Percentiles rank a stretch among this genome's conserved stretches.
Evolutionary conservation across 148 eudicot species (phyloP).

Genomic region (Nepenthes gracilis): DNA sequence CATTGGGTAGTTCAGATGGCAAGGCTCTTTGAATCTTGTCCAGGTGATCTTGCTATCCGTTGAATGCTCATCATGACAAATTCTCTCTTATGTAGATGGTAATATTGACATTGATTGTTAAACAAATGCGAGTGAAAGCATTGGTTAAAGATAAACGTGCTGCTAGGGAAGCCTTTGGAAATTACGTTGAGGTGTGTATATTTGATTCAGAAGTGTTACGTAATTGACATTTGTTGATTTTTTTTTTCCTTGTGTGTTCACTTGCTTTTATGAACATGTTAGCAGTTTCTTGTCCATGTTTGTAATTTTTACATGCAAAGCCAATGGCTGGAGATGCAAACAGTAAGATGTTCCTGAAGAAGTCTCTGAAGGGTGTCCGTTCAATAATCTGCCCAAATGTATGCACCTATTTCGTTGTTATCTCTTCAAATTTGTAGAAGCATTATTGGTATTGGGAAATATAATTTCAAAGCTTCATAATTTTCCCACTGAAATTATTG

Average conservation of each 20-base stretch:
- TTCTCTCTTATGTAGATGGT: slow-evolving; percentile 61
- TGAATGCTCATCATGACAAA: slow-evolving; percentile 14
- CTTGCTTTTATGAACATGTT: background rate
- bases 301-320: slow-evolving; percentile 19
- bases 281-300: background rate
- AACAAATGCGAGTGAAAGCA: slow-evolving; percentile 68
- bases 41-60: slow-evolving; percentile 1
- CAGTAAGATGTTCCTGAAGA: slow-evolving; percentile 42
- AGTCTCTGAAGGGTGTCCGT: slow-evolving; percentile 69
- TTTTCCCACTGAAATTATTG: no score
- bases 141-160: slow-evolving; percentile 82
- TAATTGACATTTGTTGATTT: background rate
- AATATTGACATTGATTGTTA: slow-evolving; percentile 75
- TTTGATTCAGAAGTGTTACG: background rate
- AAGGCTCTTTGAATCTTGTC: background rate
- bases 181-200: slow-evolving; percentile 72
- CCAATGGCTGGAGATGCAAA: slow-evolving; percentile 59
- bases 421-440: background rate
- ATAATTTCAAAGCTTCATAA: no score
- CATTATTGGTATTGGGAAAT: no score
- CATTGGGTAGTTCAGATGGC: background rate
- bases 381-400: slow-evolving; percentile 77
- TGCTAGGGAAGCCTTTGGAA: slow-evolving; percentile 89
- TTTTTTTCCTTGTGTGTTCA: background rate
- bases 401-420: slow-evolving; percentile 14